phyloP scores from a whole-genome alignment of 169 alveolate genomes.

The Babesia bigemina region DNA sequence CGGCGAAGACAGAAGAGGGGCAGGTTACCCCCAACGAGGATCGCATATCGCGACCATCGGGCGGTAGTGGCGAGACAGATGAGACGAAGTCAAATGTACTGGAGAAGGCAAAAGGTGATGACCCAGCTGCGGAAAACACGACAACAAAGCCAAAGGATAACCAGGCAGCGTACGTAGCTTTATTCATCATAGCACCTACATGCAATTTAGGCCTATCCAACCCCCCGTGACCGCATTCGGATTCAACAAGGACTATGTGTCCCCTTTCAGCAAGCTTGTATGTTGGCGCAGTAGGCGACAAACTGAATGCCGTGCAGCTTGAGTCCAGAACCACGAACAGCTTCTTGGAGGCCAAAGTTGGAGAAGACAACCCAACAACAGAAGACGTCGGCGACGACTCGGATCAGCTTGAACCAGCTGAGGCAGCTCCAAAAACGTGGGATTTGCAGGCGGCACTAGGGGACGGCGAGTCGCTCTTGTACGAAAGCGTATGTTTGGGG shows the following conservation, averaged over 20 bases:
- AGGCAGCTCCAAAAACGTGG: constrained; percentile 2
- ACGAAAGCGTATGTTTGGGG: constrained; percentile 26
- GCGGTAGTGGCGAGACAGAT: too few relatives aligned
- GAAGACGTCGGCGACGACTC: not conserved
- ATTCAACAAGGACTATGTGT: constrained; percentile 38
- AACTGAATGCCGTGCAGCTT: constrained; percentile 6
- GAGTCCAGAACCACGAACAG: not conserved
- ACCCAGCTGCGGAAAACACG: too few relatives aligned
- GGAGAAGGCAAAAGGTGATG: too few relatives aligned
- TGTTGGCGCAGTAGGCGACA: not conserved
- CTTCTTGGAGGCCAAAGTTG: not conserved
- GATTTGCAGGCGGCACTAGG: not conserved
- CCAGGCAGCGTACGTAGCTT: too few relatives aligned
- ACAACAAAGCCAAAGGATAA: too few relatives aligned
- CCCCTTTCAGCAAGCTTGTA: constrained; percentile 65
- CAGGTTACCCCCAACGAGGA: not conserved
- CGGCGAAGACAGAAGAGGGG: not conserved
- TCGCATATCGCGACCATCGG: too few relatives aligned
- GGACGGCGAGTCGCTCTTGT: constrained; percentile 26
- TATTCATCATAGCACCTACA: too few relatives aligned
- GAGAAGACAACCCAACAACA: not conserved
- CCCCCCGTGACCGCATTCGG: not conserved
- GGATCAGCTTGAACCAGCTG: not conserved
- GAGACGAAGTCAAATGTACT: too few relatives aligned
- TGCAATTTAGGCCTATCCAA: too few relatives aligned